A percentile compares a stretch with the other conserved stretches of the same genome.
Evolutionary conservation across 2,329 filamentous ascomycete genomes (phyloP).

Genomic region (Fusarium protoensiforme): DNA sequence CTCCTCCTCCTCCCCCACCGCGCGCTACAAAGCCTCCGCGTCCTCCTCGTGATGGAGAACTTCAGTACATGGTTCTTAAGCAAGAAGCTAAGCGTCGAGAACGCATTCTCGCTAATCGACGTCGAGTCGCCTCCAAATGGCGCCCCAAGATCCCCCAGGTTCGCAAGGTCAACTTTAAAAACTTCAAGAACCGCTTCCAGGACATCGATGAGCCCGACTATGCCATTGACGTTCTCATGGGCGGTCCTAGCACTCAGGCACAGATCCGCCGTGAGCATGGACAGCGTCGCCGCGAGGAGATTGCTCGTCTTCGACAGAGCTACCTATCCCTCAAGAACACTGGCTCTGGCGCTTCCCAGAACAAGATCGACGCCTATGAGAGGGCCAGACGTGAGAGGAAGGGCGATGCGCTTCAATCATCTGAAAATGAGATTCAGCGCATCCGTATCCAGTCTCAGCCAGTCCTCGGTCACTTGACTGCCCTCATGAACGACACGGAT

Average conservation of each 20-base stretch:
- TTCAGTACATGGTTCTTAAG: slow-evolving; percentile 45
- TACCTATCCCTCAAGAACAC: slow-evolving; percentile 34
- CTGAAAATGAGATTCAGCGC: slow-evolving; percentile 46
- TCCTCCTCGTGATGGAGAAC: slow-evolving; percentile 42
- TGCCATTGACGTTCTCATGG: slow-evolving; percentile 54
- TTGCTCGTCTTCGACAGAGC: slow-evolving; percentile 48
- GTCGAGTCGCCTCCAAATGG: slow-evolving; percentile 52
- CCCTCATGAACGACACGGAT: slow-evolving; percentile 50
- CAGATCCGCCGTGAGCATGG: slow-evolving; percentile 55
- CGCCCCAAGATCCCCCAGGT: slow-evolving; percentile 54
- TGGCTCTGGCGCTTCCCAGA: background rate
- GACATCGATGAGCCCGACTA: slow-evolving; percentile 49
- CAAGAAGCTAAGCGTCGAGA: slow-evolving; percentile 52
- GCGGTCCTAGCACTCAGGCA: slow-evolving; percentile 46
- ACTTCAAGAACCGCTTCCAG: slow-evolving; percentile 57
- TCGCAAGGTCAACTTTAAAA: slow-evolving; percentile 55
- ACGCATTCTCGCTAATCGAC: slow-evolving; percentile 49
- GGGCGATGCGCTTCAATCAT: slow-evolving; percentile 31
- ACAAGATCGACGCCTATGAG: slow-evolving; percentile 27
- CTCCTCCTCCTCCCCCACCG: background rate
- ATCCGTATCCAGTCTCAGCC: slow-evolving; percentile 56
- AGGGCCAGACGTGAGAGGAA: slow-evolving; percentile 38
- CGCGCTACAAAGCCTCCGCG: slow-evolving; percentile 9
- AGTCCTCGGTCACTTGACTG: slow-evolving; percentile 52
- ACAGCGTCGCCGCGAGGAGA: slow-evolving; percentile 49